phyloP scores from a whole-genome alignment of 1,284 basidiomycete genomes.

The Malassezia furfur region DNA sequence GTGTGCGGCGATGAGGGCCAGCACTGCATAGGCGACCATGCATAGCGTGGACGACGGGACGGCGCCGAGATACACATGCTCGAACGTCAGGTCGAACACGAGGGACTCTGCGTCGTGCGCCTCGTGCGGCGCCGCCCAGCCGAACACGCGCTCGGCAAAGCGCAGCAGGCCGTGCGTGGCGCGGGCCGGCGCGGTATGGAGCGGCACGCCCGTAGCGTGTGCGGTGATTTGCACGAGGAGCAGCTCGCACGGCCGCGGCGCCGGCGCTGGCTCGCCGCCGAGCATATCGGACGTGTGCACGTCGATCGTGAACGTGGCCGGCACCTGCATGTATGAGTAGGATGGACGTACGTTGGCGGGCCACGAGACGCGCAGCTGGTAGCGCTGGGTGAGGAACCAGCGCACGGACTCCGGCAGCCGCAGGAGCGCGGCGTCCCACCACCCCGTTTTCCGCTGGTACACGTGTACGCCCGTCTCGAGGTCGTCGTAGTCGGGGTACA shows the following conservation, averaged over 20 bases:
- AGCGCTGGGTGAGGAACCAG: slow-evolving; percentile 12
- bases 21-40: background rate
- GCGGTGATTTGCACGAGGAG: slow-evolving; percentile 2
- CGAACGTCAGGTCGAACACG: slow-evolving; percentile 10
- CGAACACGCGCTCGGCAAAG: background rate
- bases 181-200: background rate
- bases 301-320: background rate
- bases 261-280: background rate
- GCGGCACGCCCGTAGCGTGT: background rate
- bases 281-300: slow-evolving; percentile 5
- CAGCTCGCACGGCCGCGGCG: background rate
- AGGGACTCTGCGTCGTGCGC: background rate
- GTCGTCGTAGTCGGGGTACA: slow-evolving; percentile 1
- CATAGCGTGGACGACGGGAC: slow-evolving; percentile 6
- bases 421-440: background rate
- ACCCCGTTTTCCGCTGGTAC: background rate
- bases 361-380: slow-evolving; percentile 13
- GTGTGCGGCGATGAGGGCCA: background rate
- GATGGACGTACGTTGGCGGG: slow-evolving; percentile 11
- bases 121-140: background rate
- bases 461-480: background rate
- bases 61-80: slow-evolving; percentile 14
- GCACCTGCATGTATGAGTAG: background rate
- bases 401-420: background rate
- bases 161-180: background rate